Conservation (phyloP, 192 early-diverging fungal genomes). For the Backusella mclennaniae region DNA sequence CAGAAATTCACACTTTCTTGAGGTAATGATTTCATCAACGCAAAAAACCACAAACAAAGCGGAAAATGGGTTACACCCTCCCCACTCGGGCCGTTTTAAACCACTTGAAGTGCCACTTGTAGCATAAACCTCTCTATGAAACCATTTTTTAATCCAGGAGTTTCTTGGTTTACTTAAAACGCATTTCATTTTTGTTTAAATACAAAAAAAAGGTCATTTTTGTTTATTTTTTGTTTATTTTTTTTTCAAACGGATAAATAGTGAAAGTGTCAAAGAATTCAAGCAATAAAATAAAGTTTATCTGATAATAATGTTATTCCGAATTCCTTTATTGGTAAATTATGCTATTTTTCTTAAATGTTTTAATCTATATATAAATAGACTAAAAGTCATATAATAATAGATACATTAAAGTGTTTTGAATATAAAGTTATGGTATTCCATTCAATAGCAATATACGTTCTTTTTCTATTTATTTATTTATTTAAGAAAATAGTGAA, state of each 20-base stretch:
- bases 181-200: too few relatives aligned
- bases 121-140: not conserved
- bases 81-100: not conserved
- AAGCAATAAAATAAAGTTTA: not conserved
- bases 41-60: not conserved
- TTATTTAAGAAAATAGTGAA: not conserved
- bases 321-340: too few relatives aligned
- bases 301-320: not conserved
- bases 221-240: not conserved
- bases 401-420: not conserved
- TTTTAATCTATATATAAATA: not conserved
- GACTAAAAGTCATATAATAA: not conserved
- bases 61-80: not conserved
- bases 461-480: not conserved
- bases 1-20: not conserved
- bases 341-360: not conserved
- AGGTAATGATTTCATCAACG: not conserved
- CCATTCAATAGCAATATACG: not conserved
- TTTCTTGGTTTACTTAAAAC: not conserved
- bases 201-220: too few relatives aligned
- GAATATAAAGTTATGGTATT: not conserved
- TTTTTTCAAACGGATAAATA: not conserved
- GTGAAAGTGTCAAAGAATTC: not conserved
- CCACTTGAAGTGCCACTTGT: not conserved
- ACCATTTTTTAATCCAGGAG: not conserved